phyloP scores from a whole-genome alignment of 108 stramenopile genomes.

The Epipyxis sp. region DNA sequence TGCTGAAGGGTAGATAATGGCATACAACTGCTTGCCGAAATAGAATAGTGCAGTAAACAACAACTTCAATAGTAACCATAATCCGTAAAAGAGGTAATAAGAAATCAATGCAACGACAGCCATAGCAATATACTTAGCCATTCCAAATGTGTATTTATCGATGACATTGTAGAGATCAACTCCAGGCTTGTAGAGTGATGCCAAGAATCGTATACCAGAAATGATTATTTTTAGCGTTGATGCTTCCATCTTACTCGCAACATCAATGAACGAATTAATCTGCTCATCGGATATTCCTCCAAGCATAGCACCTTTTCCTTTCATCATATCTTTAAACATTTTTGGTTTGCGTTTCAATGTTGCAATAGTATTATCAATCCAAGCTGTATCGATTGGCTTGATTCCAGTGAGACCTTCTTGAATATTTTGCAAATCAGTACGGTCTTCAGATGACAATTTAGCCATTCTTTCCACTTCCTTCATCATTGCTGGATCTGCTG shows the following conservation, averaged over 20 bases:
- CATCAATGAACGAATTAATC: constrained; percentile 7
- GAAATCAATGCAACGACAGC: neutral
- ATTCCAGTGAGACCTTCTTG: constrained; percentile 11
- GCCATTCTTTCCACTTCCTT: constrained; percentile 11
- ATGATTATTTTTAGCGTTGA: neutral
- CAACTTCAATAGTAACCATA: no score
- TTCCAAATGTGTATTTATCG: constrained; percentile 4
- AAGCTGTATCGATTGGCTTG: neutral
- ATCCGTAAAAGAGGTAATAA: neutral
- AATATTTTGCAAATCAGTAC: constrained; percentile 1
- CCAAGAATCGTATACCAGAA: neutral
- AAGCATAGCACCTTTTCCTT: neutral
- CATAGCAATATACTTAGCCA: neutral
- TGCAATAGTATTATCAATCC: constrained; percentile 6
- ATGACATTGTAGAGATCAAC: neutral
- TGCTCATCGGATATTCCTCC: neutral
- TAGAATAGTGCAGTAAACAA: no score
- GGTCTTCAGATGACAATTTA: neutral
- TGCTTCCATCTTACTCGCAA: neutral
- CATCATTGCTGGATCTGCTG: neutral
- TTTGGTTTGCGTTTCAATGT: neutral
- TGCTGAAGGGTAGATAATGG: no score
- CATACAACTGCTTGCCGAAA: no score
- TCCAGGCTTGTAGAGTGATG: neutral
- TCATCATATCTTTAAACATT: neutral